Conservation (phyloP, 495 filamentous ascomycete genomes). For the Aspergillus bridgeri region DNA sequence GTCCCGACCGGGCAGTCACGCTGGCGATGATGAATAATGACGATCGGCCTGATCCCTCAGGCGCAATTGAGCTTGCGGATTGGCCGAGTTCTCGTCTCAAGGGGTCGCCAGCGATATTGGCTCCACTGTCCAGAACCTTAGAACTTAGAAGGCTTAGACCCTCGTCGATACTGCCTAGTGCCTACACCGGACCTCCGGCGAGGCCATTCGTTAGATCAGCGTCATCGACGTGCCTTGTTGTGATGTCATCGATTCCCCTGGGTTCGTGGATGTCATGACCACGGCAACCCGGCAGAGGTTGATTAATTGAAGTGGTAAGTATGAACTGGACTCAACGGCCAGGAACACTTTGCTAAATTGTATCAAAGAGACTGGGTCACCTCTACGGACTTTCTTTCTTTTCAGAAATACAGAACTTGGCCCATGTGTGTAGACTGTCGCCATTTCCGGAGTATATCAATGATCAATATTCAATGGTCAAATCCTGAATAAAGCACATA, state of each 20-base stretch:
- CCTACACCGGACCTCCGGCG: too few species aligned
- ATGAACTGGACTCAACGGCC: neutral
- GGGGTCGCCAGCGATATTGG: too few species aligned
- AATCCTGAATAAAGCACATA: neutral
- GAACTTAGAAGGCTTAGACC: too few species aligned
- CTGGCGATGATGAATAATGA: slow-evolving; percentile 15
- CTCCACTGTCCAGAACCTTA: too few species aligned
- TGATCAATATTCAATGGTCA: too few species aligned
- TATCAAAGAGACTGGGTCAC: neutral
- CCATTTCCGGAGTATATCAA: too few species aligned
- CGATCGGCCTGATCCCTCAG: neutral
- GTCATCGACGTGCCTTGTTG: slow-evolving; percentile 14
- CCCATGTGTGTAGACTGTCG: neutral
- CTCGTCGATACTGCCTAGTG: too few species aligned
- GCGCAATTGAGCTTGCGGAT: neutral
- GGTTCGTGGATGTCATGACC: slow-evolving; percentile 11
- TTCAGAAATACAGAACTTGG: neutral
- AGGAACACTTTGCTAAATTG: neutral
- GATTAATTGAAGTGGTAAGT: neutral
- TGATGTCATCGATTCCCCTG: slow-evolving; percentile 22
- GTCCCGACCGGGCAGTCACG: slow-evolving; percentile 22
- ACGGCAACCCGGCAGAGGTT: neutral
- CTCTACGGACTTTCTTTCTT: neutral
- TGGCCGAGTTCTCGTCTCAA: too few species aligned
- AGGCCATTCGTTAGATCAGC: too few species aligned